Conservation (phyloP, 768 basidiomycete genomes). For the Lyophyllum decastes region DNA sequence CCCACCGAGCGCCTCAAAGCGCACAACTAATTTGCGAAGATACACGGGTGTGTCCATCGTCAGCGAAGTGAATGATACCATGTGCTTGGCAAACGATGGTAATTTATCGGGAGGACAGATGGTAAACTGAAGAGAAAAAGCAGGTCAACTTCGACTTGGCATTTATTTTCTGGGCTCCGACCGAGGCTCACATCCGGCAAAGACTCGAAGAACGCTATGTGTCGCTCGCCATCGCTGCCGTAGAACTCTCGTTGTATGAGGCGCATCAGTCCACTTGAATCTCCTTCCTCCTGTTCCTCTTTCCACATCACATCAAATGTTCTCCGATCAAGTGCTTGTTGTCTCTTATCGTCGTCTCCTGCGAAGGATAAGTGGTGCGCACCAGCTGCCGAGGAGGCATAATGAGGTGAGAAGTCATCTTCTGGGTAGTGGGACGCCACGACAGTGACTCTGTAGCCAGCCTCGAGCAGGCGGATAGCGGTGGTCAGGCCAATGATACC, state of each 20-base stretch:
- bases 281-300: slow-evolving; percentile 15
- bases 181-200: slow-evolving; percentile 12
- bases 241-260: slow-evolving; percentile 14
- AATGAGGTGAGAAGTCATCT: slow-evolving; percentile 14
- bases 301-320: slow-evolving; percentile 18
- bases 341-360: slow-evolving; percentile 12
- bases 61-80: slow-evolving; percentile 16
- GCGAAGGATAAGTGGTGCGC: slow-evolving; percentile 18
- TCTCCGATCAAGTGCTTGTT: slow-evolving; percentile 10
- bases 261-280: slow-evolving; percentile 8
- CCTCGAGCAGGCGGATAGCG: slow-evolving; percentile 16
- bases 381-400: slow-evolving; percentile 14
- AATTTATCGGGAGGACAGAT: neutral
- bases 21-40: slow-evolving; percentile 6
- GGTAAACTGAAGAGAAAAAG: slow-evolving; percentile 2
- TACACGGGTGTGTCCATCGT: slow-evolving; percentile 14
- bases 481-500: slow-evolving; percentile 16
- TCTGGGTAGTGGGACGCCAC: slow-evolving; percentile 13
- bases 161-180: neutral
- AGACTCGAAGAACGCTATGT: slow-evolving; percentile 13
- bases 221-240: slow-evolving; percentile 10
- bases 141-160: neutral
- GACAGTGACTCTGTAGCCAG: slow-evolving; percentile 5
- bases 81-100: slow-evolving; percentile 7
- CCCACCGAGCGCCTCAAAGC: slow-evolving; percentile 10